Conservation (phyloP, 176 grass and related monocot species). For the Sorghum bicolor region Sorghum_bicolor_NCBIv3 NC_012876.2:55979501-55980000, state of each 20-base stretch:
- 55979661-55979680: neutral
- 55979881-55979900: conserved; percentile 23
- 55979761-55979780: neutral
- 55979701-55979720: conserved; percentile 1
- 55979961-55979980: conserved; percentile 6
- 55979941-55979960: neutral
- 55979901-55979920: neutral
- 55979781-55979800: conserved; percentile 15
- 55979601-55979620: conserved; percentile 36
- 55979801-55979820: neutral
- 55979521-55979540: conserved; percentile 35
- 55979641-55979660: conserved; percentile 62
- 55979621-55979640: conserved; percentile 52
- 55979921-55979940: neutral
- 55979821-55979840: neutral
- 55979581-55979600: conserved; percentile 64
- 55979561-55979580: conserved; percentile 48
- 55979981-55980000: neutral
- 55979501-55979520: conserved; percentile 49
- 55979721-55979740: conserved; percentile 50
- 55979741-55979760: conserved; percentile 71
- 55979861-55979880: conserved; percentile 39
- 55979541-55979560: conserved; percentile 47
- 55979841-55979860: neutral
- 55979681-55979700: conserved; percentile 2